A percentile compares a stretch with the other conserved stretches of the same genome.
Conservation (phyloP, 805 yeast genomes). For the Candida dajiaensis region DNA sequence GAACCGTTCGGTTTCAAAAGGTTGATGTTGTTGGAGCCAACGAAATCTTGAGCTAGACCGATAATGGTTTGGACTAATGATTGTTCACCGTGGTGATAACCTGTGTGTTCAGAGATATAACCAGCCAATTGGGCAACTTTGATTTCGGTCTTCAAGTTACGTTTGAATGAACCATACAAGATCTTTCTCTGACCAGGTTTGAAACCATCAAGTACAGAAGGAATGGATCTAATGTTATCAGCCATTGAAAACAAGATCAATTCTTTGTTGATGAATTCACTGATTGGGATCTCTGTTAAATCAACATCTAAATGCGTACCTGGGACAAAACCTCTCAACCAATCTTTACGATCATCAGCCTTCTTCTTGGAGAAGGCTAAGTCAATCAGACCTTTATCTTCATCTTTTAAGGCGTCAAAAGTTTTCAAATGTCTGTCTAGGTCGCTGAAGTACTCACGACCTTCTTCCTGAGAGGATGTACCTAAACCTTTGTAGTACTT, state of each 20-base stretch:
- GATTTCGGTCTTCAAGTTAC: conserved; percentile 69
- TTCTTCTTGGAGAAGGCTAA: conserved; percentile 91
- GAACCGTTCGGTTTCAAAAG: conserved; percentile 86
- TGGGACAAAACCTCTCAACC: conserved; percentile 87
- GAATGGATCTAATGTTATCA: conserved; percentile 92
- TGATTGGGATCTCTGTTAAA: conserved; percentile 71
- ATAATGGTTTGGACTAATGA: conserved; percentile 86
- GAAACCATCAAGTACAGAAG: conserved; percentile 88
- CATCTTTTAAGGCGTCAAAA: conserved; percentile 74
- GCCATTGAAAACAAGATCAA: conserved; percentile 94
- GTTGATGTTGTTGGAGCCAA: conserved; percentile 88
- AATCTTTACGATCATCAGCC: conserved; percentile 95
- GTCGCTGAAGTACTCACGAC: conserved; percentile 81
- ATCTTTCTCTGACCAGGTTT: conserved; percentile 98
- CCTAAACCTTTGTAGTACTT: conserved; percentile 99
- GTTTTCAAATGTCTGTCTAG: conserved; percentile 81
- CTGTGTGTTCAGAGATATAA: conserved; percentile 81
- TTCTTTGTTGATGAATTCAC: conserved; percentile 93
- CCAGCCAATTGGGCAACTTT: conserved; percentile 91
- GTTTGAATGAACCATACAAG: conserved; percentile 78
- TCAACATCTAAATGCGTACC: conserved; percentile 89
- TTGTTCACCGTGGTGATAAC: conserved; percentile 93
- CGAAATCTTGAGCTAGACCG: conserved; percentile 91
- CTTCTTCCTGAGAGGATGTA: conserved; percentile 80
- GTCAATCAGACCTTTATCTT: conserved; percentile 75